Base-by-base conservation (phyloP, 75 land plant species). In the Azolla pinnata region DNA sequence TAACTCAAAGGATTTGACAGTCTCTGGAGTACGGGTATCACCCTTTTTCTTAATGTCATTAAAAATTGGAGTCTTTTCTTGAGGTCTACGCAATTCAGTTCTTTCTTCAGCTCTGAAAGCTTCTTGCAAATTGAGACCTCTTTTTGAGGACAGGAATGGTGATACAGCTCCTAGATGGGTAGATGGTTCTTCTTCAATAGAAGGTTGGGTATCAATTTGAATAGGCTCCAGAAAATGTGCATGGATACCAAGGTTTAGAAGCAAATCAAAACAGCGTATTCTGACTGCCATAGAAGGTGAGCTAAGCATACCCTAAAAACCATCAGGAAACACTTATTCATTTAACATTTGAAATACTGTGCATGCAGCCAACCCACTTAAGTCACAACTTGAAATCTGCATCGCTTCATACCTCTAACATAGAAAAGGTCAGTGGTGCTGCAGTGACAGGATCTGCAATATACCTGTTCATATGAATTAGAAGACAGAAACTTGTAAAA, bases 211-310 rank as follows among this genome's bases (percentile, higher is more conserved):
- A 62, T 93, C 90, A 58, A 59, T 53, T 40, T 75, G 67, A 66
- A 81, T 74, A 40, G 99, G 97, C 64, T 95, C 97, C 59, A 95
- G 65, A 44, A 95, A 70, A 32, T 95, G 99, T 26, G 86, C 97
- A 80, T 95, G 99, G 49, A 95, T 85, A 4, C 91, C 99, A 73
- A 95, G 97, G 64, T 95, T 95, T 33, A 95, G 46, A 67, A 95
- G 72, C 66, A 95, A 70, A 72, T 95, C 99, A 82, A 95, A 95
- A 17, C 83, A 85, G 46, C 97, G 88, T 24, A 64, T 51, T 46
- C 82, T 76, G 16, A 76, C 83, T 28, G 83, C 59, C 30, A 77
- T 50, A 51, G 44, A 80, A 23, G 65, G 57, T 62, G 88, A 81
- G 58, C 75, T 64, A 44, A 95, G 67, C 96, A 95, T 95, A n/a